phyloP scores from a whole-genome alignment of 192 early-diverging fungal genomes.

The Coemansia sp. region DNA sequence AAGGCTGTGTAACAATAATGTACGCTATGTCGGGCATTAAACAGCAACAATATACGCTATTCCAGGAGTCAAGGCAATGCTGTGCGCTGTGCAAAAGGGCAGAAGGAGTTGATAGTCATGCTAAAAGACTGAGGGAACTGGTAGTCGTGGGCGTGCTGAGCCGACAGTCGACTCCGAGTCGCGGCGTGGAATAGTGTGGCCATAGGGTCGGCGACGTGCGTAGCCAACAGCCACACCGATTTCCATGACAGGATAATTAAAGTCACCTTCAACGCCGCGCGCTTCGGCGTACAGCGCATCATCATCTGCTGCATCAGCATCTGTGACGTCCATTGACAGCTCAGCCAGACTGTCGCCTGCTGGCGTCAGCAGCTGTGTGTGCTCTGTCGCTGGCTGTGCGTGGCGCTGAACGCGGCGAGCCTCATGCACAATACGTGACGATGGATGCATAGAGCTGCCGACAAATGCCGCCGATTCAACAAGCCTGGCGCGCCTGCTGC shows the following conservation, averaged over 20 bases:
- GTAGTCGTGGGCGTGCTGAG: neutral
- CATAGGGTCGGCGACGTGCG: conserved; percentile 43
- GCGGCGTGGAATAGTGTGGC: conserved; percentile 24
- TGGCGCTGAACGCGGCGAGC: conserved; percentile 30
- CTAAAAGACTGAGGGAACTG: neutral
- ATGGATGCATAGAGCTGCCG: conserved; percentile 43
- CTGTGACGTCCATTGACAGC: conserved; percentile 41
- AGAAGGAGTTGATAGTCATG: neutral
- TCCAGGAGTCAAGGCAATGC: neutral
- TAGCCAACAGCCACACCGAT: conserved; percentile 51
- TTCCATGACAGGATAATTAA: conserved; percentile 54
- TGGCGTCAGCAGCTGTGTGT: conserved; percentile 17
- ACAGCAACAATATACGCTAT: no score
- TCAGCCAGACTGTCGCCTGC: conserved; percentile 18
- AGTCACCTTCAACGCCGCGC: conserved; percentile 46
- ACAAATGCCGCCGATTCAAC: conserved; percentile 26
- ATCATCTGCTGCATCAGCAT: conserved; percentile 20
- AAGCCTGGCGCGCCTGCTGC: conserved; percentile 20
- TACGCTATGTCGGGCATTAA: neutral
- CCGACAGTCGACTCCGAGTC: conserved; percentile 1
- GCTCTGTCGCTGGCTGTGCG: conserved; percentile 27
- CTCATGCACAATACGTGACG: conserved; percentile 37
- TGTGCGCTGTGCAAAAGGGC: neutral
- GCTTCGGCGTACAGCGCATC: conserved; percentile 45
- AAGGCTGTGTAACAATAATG: neutral